A percentile compares a stretch with the other conserved stretches of the same genome.
Conservation (phyloP, 306 rosid genomes). For the Cicer judaicum region DNA sequence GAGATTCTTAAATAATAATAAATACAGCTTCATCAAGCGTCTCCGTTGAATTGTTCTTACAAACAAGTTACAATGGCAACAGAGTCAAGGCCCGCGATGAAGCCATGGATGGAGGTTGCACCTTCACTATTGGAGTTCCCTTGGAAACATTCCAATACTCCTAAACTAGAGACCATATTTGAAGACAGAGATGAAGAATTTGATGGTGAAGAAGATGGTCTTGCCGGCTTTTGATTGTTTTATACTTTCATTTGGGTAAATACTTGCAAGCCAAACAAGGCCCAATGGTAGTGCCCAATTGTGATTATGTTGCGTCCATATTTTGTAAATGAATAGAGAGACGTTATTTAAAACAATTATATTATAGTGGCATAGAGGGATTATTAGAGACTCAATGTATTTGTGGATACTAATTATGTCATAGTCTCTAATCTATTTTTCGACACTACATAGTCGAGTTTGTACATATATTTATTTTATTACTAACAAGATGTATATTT, state of each 20-base stretch:
- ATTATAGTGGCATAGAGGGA: slow-evolving; percentile 2
- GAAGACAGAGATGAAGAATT: slow-evolving; percentile 54
- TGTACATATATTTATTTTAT: slow-evolving; percentile 10
- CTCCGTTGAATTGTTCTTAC: neutral
- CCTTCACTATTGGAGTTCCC: slow-evolving; percentile 56
- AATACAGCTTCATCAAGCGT: slow-evolving; percentile 31
- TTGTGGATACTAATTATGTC: neutral
- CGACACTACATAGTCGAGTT: neutral
- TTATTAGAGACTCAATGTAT: slow-evolving; percentile 10
- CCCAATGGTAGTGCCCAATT: neutral
- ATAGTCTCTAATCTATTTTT: slow-evolving; percentile 29
- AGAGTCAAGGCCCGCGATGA: slow-evolving; percentile 44
- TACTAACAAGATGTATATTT: too few relatives aligned
- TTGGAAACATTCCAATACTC: slow-evolving; percentile 48
- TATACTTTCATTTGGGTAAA: neutral
- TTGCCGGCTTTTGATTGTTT: slow-evolving; percentile 16
- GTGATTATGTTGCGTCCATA: slow-evolving; percentile 38
- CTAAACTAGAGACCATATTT: slow-evolving; percentile 55
- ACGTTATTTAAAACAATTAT: slow-evolving; percentile 20
- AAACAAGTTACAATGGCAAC: slow-evolving; percentile 45
- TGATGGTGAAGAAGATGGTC: slow-evolving; percentile 36
- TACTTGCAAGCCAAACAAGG: slow-evolving; percentile 9
- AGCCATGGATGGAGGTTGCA: slow-evolving; percentile 63
- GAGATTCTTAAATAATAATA: slow-evolving; percentile 12
- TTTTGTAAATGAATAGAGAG: slow-evolving; percentile 35